Evolutionary conservation across 78 protist species (phyloP).

Genomic region (Dictyostelium intermedium): DNA sequence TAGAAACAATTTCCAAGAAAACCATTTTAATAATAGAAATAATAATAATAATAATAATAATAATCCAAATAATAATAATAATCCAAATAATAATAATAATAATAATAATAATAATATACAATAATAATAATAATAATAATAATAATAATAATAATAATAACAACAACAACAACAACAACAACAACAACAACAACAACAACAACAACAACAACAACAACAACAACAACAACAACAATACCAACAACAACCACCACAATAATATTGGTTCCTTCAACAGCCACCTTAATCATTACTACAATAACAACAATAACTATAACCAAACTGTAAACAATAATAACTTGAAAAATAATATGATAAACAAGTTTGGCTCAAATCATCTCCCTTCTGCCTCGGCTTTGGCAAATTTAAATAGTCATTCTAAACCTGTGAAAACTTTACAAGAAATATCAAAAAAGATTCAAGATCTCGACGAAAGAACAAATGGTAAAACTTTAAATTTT

Average conservation of each 20-base stretch:
- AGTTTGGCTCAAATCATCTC: neutral
- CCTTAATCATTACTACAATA: neutral
- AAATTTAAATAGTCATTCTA: neutral
- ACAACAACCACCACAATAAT: neutral
- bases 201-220: neutral
- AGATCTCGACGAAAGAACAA: neutral
- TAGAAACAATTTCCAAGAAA: neutral
- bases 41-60: neutral
- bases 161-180: too few relatives aligned
- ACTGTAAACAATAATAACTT: neutral
- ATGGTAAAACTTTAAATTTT: neutral
- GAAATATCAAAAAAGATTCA: neutral
- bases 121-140: neutral
- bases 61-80: too few relatives aligned
- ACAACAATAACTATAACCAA: neutral
- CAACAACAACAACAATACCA: neutral
- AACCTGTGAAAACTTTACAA: neutral
- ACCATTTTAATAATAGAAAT: neutral
- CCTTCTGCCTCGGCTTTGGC: neutral
- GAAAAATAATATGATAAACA: neutral
- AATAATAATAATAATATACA: neutral
- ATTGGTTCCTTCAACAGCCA: too few relatives aligned
- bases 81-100: too few relatives aligned
- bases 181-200: neutral
- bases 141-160: neutral